Evolutionary conservation across 192 early-diverging fungal genomes (phyloP).

Genomic region (Podochytrium sp.): DNA sequence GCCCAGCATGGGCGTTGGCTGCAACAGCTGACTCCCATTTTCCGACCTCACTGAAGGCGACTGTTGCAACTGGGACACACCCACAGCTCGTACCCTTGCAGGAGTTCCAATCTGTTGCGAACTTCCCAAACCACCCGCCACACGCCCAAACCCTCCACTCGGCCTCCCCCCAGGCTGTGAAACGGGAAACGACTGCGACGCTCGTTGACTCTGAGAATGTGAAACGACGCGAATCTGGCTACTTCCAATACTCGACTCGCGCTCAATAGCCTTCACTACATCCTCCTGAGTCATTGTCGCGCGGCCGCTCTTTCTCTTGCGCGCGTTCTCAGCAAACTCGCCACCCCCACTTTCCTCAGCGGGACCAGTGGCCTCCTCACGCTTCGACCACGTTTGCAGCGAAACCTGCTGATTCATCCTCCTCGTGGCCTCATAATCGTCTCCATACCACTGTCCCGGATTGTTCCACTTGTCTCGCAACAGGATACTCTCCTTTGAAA

Average conservation of each 20-base stretch:
- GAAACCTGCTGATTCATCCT: constrained; percentile 4
- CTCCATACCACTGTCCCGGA: constrained; percentile 10
- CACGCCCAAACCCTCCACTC: neutral
- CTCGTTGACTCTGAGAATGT: neutral
- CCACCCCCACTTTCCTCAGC: neutral
- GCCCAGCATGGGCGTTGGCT: too few species aligned
- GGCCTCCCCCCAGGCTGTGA: neutral
- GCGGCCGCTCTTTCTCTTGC: neutral
- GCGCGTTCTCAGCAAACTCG: too few species aligned
- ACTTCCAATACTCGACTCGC: neutral
- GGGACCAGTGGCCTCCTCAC: neutral
- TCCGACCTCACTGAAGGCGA: too few species aligned
- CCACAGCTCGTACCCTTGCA: neutral
- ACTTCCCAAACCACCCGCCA: neutral
- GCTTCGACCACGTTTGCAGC: constrained; percentile 4
- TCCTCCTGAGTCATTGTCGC: neutral
- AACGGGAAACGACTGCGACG: neutral
- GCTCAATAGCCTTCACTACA: neutral
- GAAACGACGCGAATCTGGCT: neutral
- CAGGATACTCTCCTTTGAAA: constrained; percentile 16
- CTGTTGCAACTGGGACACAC: neutral
- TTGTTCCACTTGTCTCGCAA: constrained; percentile 28
- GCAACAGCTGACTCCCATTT: too few species aligned
- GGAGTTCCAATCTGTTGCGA: neutral
- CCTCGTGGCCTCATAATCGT: constrained; percentile 9